Evolutionary conservation across 169 alveolate genomes (phyloP), one percentile per base, ranked within the genome.

Genomic region (Cryptosporidium parvum): DNA sequence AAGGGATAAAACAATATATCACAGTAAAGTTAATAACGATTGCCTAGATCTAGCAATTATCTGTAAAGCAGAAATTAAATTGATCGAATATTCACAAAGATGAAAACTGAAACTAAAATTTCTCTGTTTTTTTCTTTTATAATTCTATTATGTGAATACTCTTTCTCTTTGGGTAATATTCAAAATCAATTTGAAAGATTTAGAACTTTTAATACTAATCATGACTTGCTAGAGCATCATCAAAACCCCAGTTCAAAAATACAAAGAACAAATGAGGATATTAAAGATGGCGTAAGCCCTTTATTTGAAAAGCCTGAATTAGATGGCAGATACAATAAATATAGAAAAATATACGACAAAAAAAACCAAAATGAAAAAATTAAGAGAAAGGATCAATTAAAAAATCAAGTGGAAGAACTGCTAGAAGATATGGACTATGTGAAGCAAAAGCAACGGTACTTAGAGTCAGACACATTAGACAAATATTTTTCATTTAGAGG

Each of bases 401-500:
- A 51, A 70, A 48, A 51, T 18, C 33, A 44, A 51, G 26, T 39
- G 18, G 8, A 21, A 7, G 29, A 42, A 14, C 14, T 70, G n/a
- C 23, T 70, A 16, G 45, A 37, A 8, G 3, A 42, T 42, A 18
- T 70, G 31, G 69, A 70, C 10, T 70, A 70, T 70, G 23, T n/a
- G 33, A 35, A 8, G 23, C 61, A n/a, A 14, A 44, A 23, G 48
- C 14, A 26, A 33, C 35, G 0, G 14, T 0, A 6, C 68, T 31
- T 4, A n/a, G 29, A 51, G 7, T 0, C 33, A 1, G 26, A 18
- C 56, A 33, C 0, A 33, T 69, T 67, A 14, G 14, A 33, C 42
- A 80, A 9, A 23, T 80, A 80, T 65, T 62, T 80, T 23, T 80
- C 89, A 48, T 59, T 80, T 18, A 80, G 75, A 31, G 75, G 69